Evolutionary conservation across 495 filamentous ascomycete genomes (phyloP), one percentile per base, ranked within the genome.

Genomic region (Lindgomyces ingoldianus): DNA sequence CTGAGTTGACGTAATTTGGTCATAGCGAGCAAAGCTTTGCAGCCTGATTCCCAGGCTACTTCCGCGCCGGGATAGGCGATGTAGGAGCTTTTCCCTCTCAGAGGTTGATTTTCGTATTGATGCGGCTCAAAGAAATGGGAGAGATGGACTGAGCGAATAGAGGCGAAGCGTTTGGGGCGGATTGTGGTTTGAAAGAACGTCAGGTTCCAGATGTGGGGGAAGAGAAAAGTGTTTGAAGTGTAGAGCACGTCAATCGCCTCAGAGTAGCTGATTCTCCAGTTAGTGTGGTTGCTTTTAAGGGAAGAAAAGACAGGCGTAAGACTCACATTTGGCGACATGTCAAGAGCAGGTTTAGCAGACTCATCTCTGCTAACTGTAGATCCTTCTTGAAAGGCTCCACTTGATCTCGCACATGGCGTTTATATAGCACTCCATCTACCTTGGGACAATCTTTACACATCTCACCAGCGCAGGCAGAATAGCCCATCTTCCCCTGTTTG

Each of bases 221-320:
- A 64, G 51, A 42, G 41, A 22, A 64, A 64, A 8, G 62, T 64
- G 26, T 57, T 58, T 9, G 26, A 19, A 2, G 53, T 42, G 45
- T 64, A 64, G 53, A 64, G 62, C 4, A 58, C 25, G 9, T 52
- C 30, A 22, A 58, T 45, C 0, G 62, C 53, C 45, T 64, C 62
- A 9, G 44, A 22, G 53, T 64, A 64, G 16, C 57, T 60, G 44
- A n/a, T n/a, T 22, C 4, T 47, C 14, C 33, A 47, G 6, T 22
- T 6, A 41, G 18, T 41, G 51, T 41, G 24, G 22, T 4, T 39
- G 19, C 21, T 4, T 47, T 22, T 22, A 18, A 47, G 4, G 6
- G 18, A 18, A 19, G 21, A 47, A n/a, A n/a, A 18, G n/a, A 4
- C 21, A n/a, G 18, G 44, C 12, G 9, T 6, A 19, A 33, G 19